A percentile compares a stretch with the other conserved stretches of the same genome.
Conservation (phyloP, 176 grass and related monocot genomes). For the Phyllostachys edulis region DNA sequence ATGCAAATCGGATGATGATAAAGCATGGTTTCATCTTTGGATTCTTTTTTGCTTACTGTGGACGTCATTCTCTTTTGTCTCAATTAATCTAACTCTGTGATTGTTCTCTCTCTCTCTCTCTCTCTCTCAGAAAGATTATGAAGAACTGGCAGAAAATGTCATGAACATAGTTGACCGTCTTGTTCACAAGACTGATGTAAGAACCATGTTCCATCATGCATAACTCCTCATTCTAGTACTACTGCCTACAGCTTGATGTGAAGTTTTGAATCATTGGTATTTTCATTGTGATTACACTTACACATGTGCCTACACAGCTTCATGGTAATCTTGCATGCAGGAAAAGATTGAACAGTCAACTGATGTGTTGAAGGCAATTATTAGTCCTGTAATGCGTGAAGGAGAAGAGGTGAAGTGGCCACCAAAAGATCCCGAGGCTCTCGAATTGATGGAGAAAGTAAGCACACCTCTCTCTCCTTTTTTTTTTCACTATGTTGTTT, state of each 20-base stretch:
- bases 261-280: background rate
- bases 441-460: constrained; percentile 86
- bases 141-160: constrained; percentile 72
- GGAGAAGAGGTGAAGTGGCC: constrained; percentile 77
- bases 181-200: constrained; percentile 95
- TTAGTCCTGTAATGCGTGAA: constrained; percentile 68
- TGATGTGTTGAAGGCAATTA: constrained; percentile 81
- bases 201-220: constrained; percentile 19
- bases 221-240: background rate
- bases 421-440: constrained; percentile 60
- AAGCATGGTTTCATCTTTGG: constrained; percentile 66
- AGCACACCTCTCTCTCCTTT: background rate
- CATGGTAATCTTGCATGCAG: too few relatives aligned
- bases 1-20: constrained; percentile 93
- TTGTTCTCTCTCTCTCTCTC: background rate
- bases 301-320: background rate
- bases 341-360: constrained; percentile 88
- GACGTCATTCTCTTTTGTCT: background rate
- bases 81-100: constrained; percentile 8
- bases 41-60: constrained; percentile 22
- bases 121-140: constrained; percentile 75
- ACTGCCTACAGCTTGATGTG: background rate
- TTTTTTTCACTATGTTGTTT: constrained; percentile 6
- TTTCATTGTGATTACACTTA: background rate
- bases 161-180: constrained; percentile 90